phyloP scores from a whole-genome alignment of 2,329 filamentous ascomycete genomes.

The Calycina herbarum region DNA sequence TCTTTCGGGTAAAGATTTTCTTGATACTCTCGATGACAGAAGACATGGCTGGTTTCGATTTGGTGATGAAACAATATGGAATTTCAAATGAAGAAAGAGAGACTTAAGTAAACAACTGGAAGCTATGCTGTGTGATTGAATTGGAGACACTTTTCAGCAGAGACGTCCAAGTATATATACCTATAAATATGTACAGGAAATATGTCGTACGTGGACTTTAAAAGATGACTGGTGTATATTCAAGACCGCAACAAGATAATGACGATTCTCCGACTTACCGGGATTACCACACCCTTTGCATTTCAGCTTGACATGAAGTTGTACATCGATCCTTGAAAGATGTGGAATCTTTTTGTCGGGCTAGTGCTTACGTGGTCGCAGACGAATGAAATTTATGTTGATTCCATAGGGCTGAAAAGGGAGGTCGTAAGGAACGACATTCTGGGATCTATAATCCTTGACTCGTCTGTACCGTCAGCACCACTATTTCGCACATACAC shows the following conservation, averaged over 20 bases:
- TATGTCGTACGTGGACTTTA: no score
- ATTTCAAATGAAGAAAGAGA: background rate
- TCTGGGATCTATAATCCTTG: background rate
- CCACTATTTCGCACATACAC: background rate
- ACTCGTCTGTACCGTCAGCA: background rate
- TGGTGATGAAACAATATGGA: background rate
- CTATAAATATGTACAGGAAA: no score
- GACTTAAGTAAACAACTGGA: background rate
- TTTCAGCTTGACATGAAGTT: background rate
- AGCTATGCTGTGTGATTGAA: background rate
- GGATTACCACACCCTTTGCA: background rate
- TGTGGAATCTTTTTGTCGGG: background rate
- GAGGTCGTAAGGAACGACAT: background rate
- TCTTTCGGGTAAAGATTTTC: conserved; percentile 38
- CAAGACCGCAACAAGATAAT: background rate
- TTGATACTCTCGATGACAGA: conserved; percentile 5
- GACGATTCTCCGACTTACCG: background rate
- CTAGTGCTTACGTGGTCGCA: background rate
- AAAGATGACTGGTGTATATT: background rate
- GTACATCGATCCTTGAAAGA: background rate
- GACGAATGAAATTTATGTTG: background rate
- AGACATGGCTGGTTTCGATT: background rate
- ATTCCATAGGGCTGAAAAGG: background rate
- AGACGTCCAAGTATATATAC: background rate
- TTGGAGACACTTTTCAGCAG: background rate